Evolutionary conservation across 2,329 filamentous ascomycete genomes (phyloP).

Genomic region (Trichoderma endophyticum): DNA sequence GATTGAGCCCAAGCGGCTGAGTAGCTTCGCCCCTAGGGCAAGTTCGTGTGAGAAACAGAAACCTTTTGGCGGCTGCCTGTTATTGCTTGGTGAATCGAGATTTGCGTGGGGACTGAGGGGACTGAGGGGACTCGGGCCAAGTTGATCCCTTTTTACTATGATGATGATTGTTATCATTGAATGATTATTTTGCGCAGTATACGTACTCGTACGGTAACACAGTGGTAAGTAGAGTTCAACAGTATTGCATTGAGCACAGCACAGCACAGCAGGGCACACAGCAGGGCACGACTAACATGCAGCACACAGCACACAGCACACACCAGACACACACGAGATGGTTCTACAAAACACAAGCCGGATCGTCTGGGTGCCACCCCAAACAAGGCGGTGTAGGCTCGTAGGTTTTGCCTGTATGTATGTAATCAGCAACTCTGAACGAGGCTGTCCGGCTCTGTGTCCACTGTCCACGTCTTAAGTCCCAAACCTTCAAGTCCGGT

Average conservation of each 20-base stretch:
- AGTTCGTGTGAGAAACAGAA: not conserved
- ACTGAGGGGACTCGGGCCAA: too few species aligned
- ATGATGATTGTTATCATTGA: not conserved
- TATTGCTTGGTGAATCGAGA: not conserved
- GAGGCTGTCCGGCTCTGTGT: not conserved
- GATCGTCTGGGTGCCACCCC: not conserved
- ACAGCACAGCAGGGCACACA: too few species aligned
- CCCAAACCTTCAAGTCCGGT: not conserved
- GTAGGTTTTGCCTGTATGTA: not conserved
- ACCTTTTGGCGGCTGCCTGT: not conserved
- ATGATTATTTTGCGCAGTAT: not conserved
- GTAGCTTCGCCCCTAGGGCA: not conserved
- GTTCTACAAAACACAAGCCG: not conserved
- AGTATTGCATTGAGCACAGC: too few species aligned
- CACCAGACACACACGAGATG: not conserved
- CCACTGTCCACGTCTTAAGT: too few species aligned
- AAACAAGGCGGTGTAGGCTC: slow-evolving; percentile 7
- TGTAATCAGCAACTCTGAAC: not conserved
- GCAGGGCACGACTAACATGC: too few species aligned
- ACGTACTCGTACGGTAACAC: too few species aligned
- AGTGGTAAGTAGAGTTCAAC: not conserved
- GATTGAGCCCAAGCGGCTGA: not conserved
- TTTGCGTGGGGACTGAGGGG: not conserved
- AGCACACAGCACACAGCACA: not conserved
- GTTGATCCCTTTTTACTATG: not conserved